These are phyloP conservation scores for Plasmodium inui DNA, from an alignment of 169 alveolate species.

Conservation along the genomic window DNA sequence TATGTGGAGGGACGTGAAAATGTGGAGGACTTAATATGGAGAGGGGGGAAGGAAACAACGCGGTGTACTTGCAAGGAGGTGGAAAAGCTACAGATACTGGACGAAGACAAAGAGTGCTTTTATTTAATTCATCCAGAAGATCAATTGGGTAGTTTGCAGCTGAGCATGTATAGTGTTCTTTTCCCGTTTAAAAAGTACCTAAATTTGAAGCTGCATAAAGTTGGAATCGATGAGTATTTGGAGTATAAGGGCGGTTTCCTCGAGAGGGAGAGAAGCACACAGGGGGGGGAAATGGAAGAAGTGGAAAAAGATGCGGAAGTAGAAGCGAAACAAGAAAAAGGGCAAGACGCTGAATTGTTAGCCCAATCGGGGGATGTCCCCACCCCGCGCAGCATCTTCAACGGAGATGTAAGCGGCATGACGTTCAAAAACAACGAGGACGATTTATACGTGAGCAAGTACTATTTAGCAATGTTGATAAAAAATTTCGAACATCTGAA, in stretches of 20 bases:
- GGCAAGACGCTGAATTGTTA: background rate
- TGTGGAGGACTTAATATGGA: constrained; percentile 27
- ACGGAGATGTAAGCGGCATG: constrained; percentile 22
- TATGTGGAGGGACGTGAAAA: constrained; percentile 14
- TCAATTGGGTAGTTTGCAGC: constrained; percentile 17
- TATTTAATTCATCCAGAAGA: constrained; percentile 58
- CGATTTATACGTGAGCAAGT: constrained; percentile 34
- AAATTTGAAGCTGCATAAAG: constrained; percentile 33
- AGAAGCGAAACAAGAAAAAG: background rate
- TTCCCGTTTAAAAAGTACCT: constrained; percentile 62
- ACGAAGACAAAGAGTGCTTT: constrained; percentile 46
- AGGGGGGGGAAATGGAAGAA: background rate
- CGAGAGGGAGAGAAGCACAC: background rate
- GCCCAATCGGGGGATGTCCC: background rate
- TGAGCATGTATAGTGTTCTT: constrained; percentile 55
- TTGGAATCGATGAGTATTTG: constrained; percentile 11
- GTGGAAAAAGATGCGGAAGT: background rate
- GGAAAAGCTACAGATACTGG: constrained; percentile 12
- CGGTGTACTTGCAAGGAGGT: constrained; percentile 7
- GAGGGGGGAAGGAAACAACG: background rate
- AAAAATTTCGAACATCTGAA: constrained; percentile 80
- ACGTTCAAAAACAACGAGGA: background rate
- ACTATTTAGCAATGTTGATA: constrained; percentile 64
- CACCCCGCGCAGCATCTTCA: background rate
- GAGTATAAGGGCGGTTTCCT: background rate